Conservation (phyloP, 2,329 filamentous ascomycete genomes). For the Cladosporium sp. region DNA sequence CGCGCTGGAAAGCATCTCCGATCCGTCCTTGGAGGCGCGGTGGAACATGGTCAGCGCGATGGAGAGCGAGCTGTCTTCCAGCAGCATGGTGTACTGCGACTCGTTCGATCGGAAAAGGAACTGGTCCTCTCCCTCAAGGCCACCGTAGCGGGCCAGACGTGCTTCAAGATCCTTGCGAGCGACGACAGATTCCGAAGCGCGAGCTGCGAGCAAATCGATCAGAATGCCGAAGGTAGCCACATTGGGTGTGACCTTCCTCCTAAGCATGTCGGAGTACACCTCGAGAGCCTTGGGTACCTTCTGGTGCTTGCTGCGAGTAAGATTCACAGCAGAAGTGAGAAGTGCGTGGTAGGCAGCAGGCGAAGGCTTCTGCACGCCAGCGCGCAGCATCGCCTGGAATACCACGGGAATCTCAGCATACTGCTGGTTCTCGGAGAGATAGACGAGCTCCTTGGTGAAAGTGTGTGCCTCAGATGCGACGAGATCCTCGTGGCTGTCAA, state of each 20-base stretch:
- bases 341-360: conserved; percentile 89
- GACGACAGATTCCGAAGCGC: conserved; percentile 72
- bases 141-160: conserved; percentile 78
- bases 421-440: conserved; percentile 65
- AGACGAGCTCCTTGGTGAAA: conserved; percentile 74
- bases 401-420: conserved; percentile 86
- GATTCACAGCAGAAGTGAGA: conserved; percentile 75
- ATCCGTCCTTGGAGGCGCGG: conserved; percentile 59
- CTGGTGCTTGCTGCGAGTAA: conserved; percentile 74
- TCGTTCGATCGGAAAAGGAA: conserved; percentile 89
- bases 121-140: conserved; percentile 75
- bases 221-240: conserved; percentile 84
- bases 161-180: conserved; percentile 72
- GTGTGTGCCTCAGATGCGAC: conserved; percentile 59
- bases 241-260: conserved; percentile 75
- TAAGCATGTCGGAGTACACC: conserved; percentile 95
- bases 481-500: conserved; percentile 42
- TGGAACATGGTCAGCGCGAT: conserved; percentile 84
- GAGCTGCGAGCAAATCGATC: conserved; percentile 73
- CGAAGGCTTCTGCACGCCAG: conserved; percentile 74
- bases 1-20: conserved; percentile 68
- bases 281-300: conserved; percentile 88
- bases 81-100: conserved; percentile 78
- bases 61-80: conserved; percentile 81
- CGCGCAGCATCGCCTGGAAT: conserved; percentile 85